Conservation (phyloP, 495 filamentous ascomycete genomes). For the Penicillium flavigenum region DNA sequence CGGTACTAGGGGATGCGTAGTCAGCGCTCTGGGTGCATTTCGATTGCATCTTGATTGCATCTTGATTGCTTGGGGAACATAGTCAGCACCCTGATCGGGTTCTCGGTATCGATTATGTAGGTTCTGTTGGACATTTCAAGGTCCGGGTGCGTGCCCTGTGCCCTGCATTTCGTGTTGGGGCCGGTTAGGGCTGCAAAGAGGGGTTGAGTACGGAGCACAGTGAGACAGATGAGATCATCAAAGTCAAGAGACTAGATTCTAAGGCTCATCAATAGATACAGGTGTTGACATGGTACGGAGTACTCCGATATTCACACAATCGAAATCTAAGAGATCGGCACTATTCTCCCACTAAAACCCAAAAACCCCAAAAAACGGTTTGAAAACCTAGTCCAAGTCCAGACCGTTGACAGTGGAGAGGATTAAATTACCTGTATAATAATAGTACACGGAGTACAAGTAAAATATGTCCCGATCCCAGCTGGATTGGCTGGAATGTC, state of each 20-base stretch:
- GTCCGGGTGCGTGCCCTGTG: not conserved
- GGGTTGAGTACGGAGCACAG: not conserved
- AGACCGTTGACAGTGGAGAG: conserved; percentile 8
- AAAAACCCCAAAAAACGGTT: not conserved
- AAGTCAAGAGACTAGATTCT: not conserved
- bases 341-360: conserved; percentile 11
- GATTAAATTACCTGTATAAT: not conserved
- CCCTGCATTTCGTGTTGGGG: not conserved
- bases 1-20: not conserved
- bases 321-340: conserved; percentile 8
- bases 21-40: not conserved
- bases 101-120: not conserved
- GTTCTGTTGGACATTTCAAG: not conserved
- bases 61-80: not conserved
- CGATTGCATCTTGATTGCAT: not conserved
- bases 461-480: not conserved
- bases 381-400: not conserved
- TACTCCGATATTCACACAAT: not conserved
- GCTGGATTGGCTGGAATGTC: not conserved
- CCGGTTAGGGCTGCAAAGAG: not conserved
- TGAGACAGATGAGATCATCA: not conserved
- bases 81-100: not conserved
- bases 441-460: not conserved
- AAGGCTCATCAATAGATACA: not conserved
- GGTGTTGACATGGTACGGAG: no score